Conservation (phyloP, 2,329 filamentous ascomycete genomes). For the Leptographium flavum region DNA sequence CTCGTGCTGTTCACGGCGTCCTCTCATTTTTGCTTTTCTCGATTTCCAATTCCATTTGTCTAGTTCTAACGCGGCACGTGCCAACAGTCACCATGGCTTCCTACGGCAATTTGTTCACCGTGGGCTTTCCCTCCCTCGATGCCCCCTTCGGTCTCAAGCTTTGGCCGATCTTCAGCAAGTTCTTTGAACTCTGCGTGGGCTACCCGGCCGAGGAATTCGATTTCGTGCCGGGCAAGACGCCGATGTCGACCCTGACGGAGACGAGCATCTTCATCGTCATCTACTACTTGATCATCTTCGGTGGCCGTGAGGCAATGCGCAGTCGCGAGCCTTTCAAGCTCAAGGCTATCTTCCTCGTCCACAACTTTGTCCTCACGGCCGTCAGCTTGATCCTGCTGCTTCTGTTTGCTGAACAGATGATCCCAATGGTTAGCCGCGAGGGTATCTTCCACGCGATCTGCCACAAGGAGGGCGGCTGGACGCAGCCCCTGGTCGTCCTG, state of each 20-base stretch:
- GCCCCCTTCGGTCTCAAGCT: conserved; percentile 80
- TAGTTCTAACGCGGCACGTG: not conserved
- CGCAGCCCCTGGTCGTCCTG: conserved; percentile 77
- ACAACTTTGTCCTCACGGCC: conserved; percentile 87
- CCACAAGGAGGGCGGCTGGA: conserved; percentile 72
- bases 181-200: conserved; percentile 60
- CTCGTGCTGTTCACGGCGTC: conserved; percentile 13
- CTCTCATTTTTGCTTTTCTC: not conserved
- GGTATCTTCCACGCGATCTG: conserved; percentile 89
- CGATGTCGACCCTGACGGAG: conserved; percentile 79
- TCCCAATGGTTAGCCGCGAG: conserved; percentile 65
- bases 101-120: conserved; percentile 14
- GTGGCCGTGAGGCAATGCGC: conserved; percentile 85
- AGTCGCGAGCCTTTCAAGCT: conserved; percentile 74
- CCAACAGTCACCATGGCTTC: conserved; percentile 6
- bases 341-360: conserved; percentile 79
- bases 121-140: conserved; percentile 69
- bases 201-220: conserved; percentile 77
- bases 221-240: conserved; percentile 68
- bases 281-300: conserved; percentile 92
- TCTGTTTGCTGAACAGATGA: conserved; percentile 81
- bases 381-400: conserved; percentile 70
- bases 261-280: conserved; percentile 66
- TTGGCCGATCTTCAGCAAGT: conserved; percentile 91
- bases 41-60: not conserved